Base-by-base conservation (phyloP, 805 yeast species). In the Schizosaccharomyces octosporus region DNA sequence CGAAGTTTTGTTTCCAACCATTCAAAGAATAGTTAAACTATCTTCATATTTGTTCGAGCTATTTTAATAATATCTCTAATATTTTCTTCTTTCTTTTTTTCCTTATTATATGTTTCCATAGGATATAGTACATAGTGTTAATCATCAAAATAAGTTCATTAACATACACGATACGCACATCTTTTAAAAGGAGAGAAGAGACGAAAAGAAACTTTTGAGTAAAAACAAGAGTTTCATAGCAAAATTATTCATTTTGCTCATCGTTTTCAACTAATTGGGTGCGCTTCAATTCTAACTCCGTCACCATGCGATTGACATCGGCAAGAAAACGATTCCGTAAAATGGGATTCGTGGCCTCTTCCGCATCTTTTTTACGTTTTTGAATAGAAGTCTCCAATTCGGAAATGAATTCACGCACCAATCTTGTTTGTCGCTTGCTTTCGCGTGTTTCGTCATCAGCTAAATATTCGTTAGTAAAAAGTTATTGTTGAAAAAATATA, bases 321-420 rank as follows among this genome's bases (percentile, higher is more conserved):
- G 85, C 93, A 66, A 83, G 77, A 69, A 89, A 85, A 73, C 97
- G 83, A 71, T 83, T 85, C 68, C 83, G 81, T 80, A 93, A 78
- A 72, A 90, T 83, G 66, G 90, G 89, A 69, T 87, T 87, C 60
- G 81, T 77, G 2, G 81, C 76, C 19, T 89, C 88, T 24, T 77
- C 80, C 59, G 87, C 79, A 66, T 85, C 88, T 58, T 76, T 76
- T 69, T 80, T 81, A 67, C 90, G 89, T 66, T 82, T 83, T 62
- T 78, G 80, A 61, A 93, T 83, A 0, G 90, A 88, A 17, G 77
- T 67, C 69, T 85, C 88, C 63, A 93, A 76, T 68, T 93, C 98
- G 5, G 76, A 73, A 62, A 93, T 82, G 70, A 89, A 97, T 71
- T 90, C 97, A 64, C 80, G 81, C 62, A 93, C 74, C 65, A 87